Conservation (phyloP, 2,329 filamentous ascomycete species). For the Colletotrichum echinochloae region DNA sequence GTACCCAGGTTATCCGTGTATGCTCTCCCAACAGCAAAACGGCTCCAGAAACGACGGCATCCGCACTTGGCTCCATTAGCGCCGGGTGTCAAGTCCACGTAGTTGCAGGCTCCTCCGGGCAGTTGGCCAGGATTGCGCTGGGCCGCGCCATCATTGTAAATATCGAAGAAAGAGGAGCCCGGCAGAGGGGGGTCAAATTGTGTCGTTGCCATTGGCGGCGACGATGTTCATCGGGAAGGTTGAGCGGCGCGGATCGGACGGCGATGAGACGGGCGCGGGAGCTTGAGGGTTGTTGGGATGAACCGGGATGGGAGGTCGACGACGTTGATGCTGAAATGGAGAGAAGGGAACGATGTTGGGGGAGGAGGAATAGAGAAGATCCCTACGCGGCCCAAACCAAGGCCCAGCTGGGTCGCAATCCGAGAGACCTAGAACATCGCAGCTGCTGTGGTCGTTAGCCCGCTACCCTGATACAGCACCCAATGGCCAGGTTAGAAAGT, state of each 20-base stretch:
- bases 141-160: conserved; percentile 62
- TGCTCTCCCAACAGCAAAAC: conserved; percentile 50
- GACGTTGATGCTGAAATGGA: conserved; percentile 13
- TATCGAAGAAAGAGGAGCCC: conserved; percentile 64
- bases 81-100: conserved; percentile 64
- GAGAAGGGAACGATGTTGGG: conserved; percentile 6
- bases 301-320: conserved; percentile 42
- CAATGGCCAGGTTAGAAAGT: conserved; percentile 29
- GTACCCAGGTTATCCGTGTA: conserved; percentile 48
- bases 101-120: conserved; percentile 69
- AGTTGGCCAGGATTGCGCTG: conserved; percentile 51
- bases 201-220: conserved; percentile 64
- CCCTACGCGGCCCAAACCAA: conserved; percentile 48
- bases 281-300: conserved; percentile 37
- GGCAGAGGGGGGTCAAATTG: conserved; percentile 59
- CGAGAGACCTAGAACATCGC: conserved; percentile 51
- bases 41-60: conserved; percentile 72
- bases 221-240: conserved; percentile 48
- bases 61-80: conserved; percentile 66
- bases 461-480: conserved; percentile 10
- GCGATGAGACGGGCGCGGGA: conserved; percentile 35
- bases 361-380: conserved; percentile 24
- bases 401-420: conserved; percentile 51
- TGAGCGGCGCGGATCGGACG: conserved; percentile 44
- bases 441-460: conserved; percentile 41